A percentile compares a stretch with the other conserved stretches of the same genome.
These are phyloP conservation scores for Xylaria sp. DNA, from an alignment of 2,329 filamentous ascomycete species.

Conservation along the genomic window DNA sequence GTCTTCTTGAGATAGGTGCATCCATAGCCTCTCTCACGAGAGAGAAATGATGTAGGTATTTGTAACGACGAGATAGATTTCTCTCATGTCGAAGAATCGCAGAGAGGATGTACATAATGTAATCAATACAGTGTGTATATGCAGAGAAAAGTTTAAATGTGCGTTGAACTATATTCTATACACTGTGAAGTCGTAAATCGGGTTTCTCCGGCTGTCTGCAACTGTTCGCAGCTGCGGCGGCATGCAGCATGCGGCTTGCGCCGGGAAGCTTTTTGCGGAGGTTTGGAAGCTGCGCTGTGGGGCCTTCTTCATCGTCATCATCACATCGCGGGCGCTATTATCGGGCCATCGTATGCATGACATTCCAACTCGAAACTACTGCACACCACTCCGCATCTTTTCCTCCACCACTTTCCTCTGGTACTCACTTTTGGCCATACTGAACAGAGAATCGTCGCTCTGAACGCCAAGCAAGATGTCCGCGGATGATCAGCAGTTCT, in stretches of 20 bases:
- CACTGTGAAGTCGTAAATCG: too few relatives aligned
- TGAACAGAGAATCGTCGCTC: not conserved
- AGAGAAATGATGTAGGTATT: not conserved
- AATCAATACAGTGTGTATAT: too few relatives aligned
- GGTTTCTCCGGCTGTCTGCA: not conserved
- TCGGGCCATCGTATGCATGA: not conserved
- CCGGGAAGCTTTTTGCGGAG: not conserved
- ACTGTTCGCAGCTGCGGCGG: not conserved
- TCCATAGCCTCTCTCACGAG: not conserved
- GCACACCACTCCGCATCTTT: not conserved
- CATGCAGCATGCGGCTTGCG: too few relatives aligned
- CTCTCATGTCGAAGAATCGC: too few relatives aligned
- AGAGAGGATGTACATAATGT: too few relatives aligned
- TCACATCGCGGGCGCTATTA: not conserved
- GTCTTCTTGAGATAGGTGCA: not conserved
- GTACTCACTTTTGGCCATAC: not conserved
- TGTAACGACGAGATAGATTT: too few relatives aligned
- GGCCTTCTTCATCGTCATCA: not conserved
- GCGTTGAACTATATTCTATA: too few relatives aligned
- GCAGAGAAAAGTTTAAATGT: too few relatives aligned
- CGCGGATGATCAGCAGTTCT: conserved; percentile 70
- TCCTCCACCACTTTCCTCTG: not conserved
- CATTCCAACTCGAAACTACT: not conserved
- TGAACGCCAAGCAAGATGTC: conserved; percentile 54
- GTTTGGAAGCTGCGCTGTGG: not conserved